phyloP scores from a whole-genome alignment of 225 moss, liverwort and hornwort species.

The Physcomitrellopsis africana region DNA sequence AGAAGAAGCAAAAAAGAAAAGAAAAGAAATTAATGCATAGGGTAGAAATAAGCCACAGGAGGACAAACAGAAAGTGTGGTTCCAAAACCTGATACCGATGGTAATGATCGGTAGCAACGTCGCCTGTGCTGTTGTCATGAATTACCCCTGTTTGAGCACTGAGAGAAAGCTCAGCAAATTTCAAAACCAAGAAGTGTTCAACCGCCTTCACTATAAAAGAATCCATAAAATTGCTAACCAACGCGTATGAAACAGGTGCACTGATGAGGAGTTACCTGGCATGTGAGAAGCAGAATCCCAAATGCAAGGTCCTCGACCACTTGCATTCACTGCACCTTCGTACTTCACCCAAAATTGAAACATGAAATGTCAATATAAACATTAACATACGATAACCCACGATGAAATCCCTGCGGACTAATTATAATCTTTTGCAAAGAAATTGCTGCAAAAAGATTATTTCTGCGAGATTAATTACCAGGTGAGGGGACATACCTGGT shows the following conservation, averaged over 20 bases:
- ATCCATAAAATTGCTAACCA: neutral
- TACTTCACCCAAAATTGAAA: conserved; percentile 31
- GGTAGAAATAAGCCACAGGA: neutral
- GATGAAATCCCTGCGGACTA: too few species aligned
- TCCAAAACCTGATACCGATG: conserved; percentile 45
- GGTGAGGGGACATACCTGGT: conserved; percentile 20
- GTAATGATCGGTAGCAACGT: conserved; percentile 59
- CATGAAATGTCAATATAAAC: conserved; percentile 1
- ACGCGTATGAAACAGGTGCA: neutral
- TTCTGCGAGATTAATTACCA: too few species aligned
- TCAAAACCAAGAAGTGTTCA: neutral
- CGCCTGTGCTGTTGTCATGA: conserved; percentile 39
- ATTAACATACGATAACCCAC: too few species aligned
- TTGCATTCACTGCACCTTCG: conserved; percentile 49
- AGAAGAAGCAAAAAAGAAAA: neutral
- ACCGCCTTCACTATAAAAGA: too few species aligned
- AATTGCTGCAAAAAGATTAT: too few species aligned
- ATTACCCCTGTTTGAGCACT: conserved; percentile 20
- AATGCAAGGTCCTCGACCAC: conserved; percentile 41
- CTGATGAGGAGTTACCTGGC: conserved; percentile 17
- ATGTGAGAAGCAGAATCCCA: conserved; percentile 39
- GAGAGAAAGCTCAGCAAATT: neutral
- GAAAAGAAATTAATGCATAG: neutral
- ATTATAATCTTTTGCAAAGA: too few species aligned
- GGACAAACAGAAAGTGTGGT: neutral